Percentiles rank a stretch among this genome's conserved stretches.
Conservation (phyloP, 768 basidiomycete genomes). For the Udeniomyces megalosporus region DNA sequence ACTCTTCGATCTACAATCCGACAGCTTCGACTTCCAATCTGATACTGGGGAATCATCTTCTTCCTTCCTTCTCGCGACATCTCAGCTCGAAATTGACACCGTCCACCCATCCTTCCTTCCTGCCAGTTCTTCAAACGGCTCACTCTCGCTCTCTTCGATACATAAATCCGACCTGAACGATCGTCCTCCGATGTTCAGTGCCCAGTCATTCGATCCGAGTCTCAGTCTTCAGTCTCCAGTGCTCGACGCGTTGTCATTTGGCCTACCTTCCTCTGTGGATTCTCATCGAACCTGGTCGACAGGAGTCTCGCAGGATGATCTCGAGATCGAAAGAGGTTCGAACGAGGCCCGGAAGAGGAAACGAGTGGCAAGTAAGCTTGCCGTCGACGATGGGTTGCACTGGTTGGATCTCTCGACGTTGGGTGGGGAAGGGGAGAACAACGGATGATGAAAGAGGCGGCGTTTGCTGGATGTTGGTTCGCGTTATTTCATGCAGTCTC, state of each 20-base stretch:
- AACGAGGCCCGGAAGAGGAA: neutral
- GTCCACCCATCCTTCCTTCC: neutral
- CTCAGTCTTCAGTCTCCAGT: neutral
- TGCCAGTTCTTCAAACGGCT: neutral
- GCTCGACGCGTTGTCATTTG: neutral
- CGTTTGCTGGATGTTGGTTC: too few relatives aligned
- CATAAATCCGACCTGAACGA: neutral
- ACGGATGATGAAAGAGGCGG: too few relatives aligned
- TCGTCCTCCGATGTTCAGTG: neutral
- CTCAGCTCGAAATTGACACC: neutral
- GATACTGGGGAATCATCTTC: neutral
- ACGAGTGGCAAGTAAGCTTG: neutral
- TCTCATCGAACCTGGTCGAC: neutral
- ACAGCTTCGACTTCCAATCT: neutral
- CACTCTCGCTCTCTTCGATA: neutral
- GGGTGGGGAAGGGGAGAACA: neutral
- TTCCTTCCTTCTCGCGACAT: neutral
- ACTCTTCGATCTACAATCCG: neutral
- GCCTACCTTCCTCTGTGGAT: neutral
- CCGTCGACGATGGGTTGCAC: neutral
- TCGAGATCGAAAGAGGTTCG: neutral
- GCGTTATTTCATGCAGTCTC: too few relatives aligned
- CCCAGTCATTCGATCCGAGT: neutral
- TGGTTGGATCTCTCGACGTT: slow-evolving; percentile 6
- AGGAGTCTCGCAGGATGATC: neutral